These are phyloP conservation scores for Suillus subalutaceus DNA, from an alignment of 768 basidiomycete genomes.

Conservation along the genomic window DNA sequence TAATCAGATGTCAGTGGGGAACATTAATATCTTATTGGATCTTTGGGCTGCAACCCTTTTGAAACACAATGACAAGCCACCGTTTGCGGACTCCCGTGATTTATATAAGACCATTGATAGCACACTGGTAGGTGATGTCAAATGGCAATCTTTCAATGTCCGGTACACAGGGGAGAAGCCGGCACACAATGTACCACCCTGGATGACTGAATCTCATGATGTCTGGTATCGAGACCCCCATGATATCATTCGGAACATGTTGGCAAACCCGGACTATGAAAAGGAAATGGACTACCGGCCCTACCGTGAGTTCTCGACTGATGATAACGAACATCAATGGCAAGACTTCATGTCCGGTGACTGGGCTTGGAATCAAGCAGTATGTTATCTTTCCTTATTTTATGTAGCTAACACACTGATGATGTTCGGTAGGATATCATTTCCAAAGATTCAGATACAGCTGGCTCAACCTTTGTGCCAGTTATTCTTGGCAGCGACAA, in stretches of 20 bases:
- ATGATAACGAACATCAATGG: too few species aligned
- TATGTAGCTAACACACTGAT: too few species aligned
- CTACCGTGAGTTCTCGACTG: slow-evolving; percentile 10
- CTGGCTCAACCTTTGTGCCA: slow-evolving; percentile 16
- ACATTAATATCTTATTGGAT: slow-evolving; percentile 31
- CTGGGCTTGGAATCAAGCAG: too few species aligned
- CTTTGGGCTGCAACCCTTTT: slow-evolving; percentile 21
- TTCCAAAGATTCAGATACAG: too few species aligned
- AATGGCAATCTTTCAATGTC: slow-evolving; percentile 30
- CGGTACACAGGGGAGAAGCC: slow-evolving; percentile 21
- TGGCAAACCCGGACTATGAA: slow-evolving; percentile 24
- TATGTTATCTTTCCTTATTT: too few species aligned
- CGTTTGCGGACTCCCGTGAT: slow-evolving; percentile 24
- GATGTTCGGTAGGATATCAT: too few species aligned
- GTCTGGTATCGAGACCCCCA: slow-evolving; percentile 30
- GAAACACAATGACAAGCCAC: slow-evolving; percentile 10
- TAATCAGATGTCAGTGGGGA: slow-evolving; percentile 10
- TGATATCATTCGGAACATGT: slow-evolving; percentile 19
- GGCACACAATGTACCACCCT: slow-evolving; percentile 19
- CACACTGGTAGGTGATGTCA: slow-evolving; percentile 25
- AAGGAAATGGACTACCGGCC: slow-evolving; percentile 23
- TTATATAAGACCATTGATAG: slow-evolving; percentile 29
- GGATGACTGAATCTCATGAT: slow-evolving; percentile 30
- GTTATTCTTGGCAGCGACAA: slow-evolving; percentile 29
- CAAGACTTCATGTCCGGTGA: too few species aligned